phyloP scores from a whole-genome alignment of 768 basidiomycete species.

The Candolleomyces efflorescens region DNA sequence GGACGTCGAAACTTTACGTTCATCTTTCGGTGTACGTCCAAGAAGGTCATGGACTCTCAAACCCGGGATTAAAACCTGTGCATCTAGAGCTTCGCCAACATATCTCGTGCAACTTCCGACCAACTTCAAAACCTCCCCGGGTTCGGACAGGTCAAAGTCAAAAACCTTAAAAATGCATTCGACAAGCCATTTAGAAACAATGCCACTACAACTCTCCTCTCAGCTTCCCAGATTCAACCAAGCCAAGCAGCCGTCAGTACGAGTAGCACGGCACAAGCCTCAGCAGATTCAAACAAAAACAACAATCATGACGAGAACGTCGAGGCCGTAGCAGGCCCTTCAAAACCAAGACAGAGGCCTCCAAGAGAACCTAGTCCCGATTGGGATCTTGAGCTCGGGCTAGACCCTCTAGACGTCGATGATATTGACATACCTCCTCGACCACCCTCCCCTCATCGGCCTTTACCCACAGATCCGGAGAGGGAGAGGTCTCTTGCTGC shows the following conservation, averaged over 20 bases:
- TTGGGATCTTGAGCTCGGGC: slow-evolving; percentile 73
- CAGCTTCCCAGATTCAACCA: slow-evolving; percentile 6
- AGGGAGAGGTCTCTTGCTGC: slow-evolving; percentile 10
- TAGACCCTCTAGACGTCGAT: slow-evolving; percentile 21
- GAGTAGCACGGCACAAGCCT: background rate
- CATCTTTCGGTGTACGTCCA: slow-evolving; percentile 80
- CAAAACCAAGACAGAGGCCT: background rate
- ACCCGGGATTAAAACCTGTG: background rate
- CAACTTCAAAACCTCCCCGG: slow-evolving; percentile 84
- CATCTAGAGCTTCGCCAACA: slow-evolving; percentile 77
- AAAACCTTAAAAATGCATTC: slow-evolving; percentile 86
- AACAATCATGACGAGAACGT: background rate
- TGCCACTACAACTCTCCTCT: slow-evolving; percentile 41
- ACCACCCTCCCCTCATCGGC: background rate
- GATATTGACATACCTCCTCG: background rate
- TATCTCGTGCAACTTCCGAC: slow-evolving; percentile 68
- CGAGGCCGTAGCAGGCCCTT: background rate
- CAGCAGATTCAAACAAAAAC: background rate
- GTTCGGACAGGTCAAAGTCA: slow-evolving; percentile 91
- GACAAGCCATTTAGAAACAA: slow-evolving; percentile 80
- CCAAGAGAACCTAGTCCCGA: slow-evolving; percentile 49
- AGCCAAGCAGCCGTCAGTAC: background rate
- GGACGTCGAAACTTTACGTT: slow-evolving; percentile 88
- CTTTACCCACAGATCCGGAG: background rate
- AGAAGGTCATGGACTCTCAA: too few species aligned